Evolutionary conservation across 148 eudicot species (phyloP).

Genomic region (Tetragonia tetragonoides): DNA sequence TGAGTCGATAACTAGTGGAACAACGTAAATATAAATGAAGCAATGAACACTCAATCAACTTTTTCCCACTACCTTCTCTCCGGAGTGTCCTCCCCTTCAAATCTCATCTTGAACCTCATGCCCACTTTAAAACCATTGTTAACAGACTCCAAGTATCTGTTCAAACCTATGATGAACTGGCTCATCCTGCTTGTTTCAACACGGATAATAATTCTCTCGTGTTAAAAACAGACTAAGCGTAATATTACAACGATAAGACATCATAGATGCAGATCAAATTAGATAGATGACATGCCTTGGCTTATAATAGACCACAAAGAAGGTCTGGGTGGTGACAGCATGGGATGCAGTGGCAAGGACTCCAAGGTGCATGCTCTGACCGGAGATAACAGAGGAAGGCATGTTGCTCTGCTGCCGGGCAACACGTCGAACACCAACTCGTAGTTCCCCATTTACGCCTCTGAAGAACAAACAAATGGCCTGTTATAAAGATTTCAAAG

Average conservation of each 20-base stretch:
- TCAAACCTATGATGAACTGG: slow-evolving; percentile 91
- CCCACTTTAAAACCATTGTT: slow-evolving; percentile 59
- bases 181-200: slow-evolving; percentile 61
- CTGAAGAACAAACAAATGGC: slow-evolving; percentile 32
- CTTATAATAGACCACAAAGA: slow-evolving; percentile 86
- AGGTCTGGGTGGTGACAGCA: slow-evolving; percentile 60
- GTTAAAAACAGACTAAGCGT: not conserved
- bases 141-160: slow-evolving; percentile 80
- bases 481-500: not conserved
- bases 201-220: not conserved
- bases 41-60: not conserved
- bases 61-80: slow-evolving; percentile 61
- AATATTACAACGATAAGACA: not conserved
- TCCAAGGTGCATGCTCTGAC: slow-evolving; percentile 97
- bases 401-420: slow-evolving; percentile 72
- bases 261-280: not conserved
- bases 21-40: not conserved
- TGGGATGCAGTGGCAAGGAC: slow-evolving; percentile 98
- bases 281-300: slow-evolving; percentile 55
- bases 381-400: slow-evolving; percentile 92
- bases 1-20: not conserved
- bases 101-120: slow-evolving; percentile 89
- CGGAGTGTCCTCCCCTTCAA: slow-evolving; percentile 95
- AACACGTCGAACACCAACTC: slow-evolving; percentile 82
- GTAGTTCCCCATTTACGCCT: slow-evolving; percentile 72